These are phyloP conservation scores for Neopestalotiopsis rosae DNA, from an alignment of 2,329 filamentous ascomycete species.

Conservation along the genomic window DNA sequence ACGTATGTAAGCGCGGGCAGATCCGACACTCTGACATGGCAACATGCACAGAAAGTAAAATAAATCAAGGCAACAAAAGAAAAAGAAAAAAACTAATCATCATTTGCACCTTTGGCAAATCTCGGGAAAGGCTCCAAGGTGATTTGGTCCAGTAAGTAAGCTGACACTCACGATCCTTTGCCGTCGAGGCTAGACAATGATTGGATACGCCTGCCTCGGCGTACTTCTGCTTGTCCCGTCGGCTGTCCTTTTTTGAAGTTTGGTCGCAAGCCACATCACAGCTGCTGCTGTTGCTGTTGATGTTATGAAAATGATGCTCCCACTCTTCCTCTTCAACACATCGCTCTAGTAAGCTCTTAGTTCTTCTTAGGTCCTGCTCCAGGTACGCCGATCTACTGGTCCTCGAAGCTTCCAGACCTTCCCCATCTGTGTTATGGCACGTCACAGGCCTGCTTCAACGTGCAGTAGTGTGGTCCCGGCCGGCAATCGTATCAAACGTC, in stretches of 20 bases:
- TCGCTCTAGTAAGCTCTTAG: too few species aligned
- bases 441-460: conserved; percentile 36
- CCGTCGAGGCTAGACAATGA: background rate
- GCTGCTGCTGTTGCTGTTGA: background rate
- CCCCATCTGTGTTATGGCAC: conserved; percentile 33
- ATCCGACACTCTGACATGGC: background rate
- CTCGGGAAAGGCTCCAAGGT: too few species aligned
- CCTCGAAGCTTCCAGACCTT: conserved; percentile 24
- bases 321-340: too few species aligned
- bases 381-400: background rate
- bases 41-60: background rate
- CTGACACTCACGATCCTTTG: background rate
- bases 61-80: background rate
- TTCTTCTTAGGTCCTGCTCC: too few species aligned
- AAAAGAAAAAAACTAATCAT: background rate
- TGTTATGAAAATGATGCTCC: too few species aligned
- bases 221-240: background rate
- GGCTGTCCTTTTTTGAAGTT: conserved; percentile 1
- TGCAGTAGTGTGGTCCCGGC: conserved; percentile 22
- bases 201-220: background rate
- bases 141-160: background rate
- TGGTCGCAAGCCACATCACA: background rate
- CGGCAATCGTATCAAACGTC: conserved; percentile 31
- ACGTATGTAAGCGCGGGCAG: conserved; percentile 1
- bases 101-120: background rate